Base-by-base conservation (phyloP, 2,329 filamentous ascomycete genomes). In the Colletotrichum sp. region DNA sequence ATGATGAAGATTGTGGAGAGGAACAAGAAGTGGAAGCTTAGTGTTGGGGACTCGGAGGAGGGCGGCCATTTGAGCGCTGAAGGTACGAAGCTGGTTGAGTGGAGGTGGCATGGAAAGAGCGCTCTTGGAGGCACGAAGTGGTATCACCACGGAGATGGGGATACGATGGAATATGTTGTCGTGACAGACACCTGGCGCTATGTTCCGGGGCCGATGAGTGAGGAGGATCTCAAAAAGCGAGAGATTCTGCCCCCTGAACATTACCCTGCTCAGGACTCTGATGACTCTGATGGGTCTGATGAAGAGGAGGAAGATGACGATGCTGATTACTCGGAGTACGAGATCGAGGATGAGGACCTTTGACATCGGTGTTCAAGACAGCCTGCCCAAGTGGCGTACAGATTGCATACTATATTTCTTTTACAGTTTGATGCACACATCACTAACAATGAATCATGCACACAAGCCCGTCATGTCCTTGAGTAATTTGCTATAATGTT, bases 1-100 rank as follows among this genome's bases (percentile, higher is more conserved):
- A 79, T 91, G 5, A 82, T 89, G 55, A 78, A 79, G 9, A 87
- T 91, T n/a, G 85, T 86, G 7, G 77, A 81, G 16, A 67, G 67
- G 36, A 77, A 75, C 43, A 75, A 75, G 63, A 18, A 28, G 30
- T 75, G 73, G 73, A 67, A 64, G 26, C 70, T 75, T 16, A 39
- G 24, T 5, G 43, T 73, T 12, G 39, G 57, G 5, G 52, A 39
- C n/a, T 63, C 61, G 26, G 60, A 64, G n/a, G 43, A 52, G 6
- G n/a, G n/a, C n/a, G 73, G 73, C 12, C 34, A 67, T 21, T 13
- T 75, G 5, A 72, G 73, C 43, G 73, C 73, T 16, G 69, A 68
- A 8, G 26, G n/a, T 6, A 75, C 73, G 18, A 24, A 5, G 32
- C n/a, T 75, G 13, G 39, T 15, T 12, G 63, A 75, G 30, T 75